Evolutionary conservation across 306 rosid species (phyloP).

Genomic region (Rosa lucieae): DNA sequence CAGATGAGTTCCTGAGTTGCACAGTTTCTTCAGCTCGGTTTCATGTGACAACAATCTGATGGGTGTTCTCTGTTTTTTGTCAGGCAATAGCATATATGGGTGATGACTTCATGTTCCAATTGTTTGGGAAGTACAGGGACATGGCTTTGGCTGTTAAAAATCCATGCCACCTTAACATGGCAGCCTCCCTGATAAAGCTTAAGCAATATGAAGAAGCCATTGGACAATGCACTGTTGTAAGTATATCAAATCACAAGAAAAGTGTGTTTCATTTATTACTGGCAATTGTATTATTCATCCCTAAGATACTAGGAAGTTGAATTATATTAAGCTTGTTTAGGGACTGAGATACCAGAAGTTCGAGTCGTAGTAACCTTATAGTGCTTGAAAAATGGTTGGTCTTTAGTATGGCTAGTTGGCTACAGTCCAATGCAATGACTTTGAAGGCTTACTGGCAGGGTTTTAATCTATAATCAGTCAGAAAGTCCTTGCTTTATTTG

Average conservation of each 20-base stretch:
- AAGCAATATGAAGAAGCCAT: constrained; percentile 85
- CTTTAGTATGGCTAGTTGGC: neutral
- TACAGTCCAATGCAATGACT: neutral
- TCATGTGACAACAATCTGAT: constrained; percentile 19
- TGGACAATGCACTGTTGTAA: constrained; percentile 76
- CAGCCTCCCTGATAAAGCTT: constrained; percentile 87
- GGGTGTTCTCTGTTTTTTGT: neutral
- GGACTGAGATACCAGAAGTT: neutral
- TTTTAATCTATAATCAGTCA: neutral
- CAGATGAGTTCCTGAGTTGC: constrained; percentile 11
- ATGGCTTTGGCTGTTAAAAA: constrained; percentile 94
- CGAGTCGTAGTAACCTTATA: neutral
- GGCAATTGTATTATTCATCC: constrained; percentile 2
- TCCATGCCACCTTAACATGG: constrained; percentile 95
- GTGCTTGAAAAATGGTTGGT: neutral
- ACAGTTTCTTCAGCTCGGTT: neutral
- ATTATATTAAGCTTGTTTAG: neutral
- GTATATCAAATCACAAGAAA: constrained; percentile 24
- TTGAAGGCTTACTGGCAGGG: neutral
- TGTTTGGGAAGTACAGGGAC: constrained; percentile 89
- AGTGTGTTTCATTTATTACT: constrained; percentile 5
- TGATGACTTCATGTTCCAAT: constrained; percentile 94
- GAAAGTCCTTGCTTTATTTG: neutral
- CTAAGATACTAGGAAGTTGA: neutral
- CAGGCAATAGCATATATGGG: constrained; percentile 96